phyloP scores from a whole-genome alignment of 2,329 filamentous ascomycete species.

The Calonectria naviculata region DNA sequence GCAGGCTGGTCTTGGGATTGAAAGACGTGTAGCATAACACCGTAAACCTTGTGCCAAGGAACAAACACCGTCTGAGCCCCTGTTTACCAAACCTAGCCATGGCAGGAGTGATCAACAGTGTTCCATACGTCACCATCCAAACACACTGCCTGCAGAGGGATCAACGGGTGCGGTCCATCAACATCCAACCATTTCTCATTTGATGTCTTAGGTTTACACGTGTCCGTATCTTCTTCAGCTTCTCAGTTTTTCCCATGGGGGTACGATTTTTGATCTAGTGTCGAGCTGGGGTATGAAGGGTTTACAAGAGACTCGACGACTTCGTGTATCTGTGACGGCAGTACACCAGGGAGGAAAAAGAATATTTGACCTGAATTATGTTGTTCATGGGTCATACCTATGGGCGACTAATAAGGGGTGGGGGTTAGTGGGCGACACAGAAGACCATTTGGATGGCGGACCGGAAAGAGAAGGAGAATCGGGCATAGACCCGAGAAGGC shows the following conservation, averaged over 20 bases:
- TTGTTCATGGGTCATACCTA: background rate
- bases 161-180: background rate
- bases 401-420: background rate
- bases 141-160: background rate
- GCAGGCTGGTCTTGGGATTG: background rate
- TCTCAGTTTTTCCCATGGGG: background rate
- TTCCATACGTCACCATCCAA: background rate
- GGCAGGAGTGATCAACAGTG: background rate
- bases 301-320: background rate
- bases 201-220: background rate
- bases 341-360: background rate
- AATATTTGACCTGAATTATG: background rate
- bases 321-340: background rate
- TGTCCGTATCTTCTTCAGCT: background rate
- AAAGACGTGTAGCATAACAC: background rate
- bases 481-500: too few species aligned
- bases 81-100: background rate
- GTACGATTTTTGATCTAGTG: background rate
- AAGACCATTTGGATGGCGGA: background rate
- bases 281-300: background rate
- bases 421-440: background rate
- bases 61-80: background rate
- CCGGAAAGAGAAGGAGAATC: too few species aligned
- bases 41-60: background rate
- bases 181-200: background rate